A percentile compares a stretch with the other conserved stretches of the same genome.
Evolutionary conservation across 2,329 filamentous ascomycete species (phyloP).

Genomic region (Dothideomycetidae sp.): DNA sequence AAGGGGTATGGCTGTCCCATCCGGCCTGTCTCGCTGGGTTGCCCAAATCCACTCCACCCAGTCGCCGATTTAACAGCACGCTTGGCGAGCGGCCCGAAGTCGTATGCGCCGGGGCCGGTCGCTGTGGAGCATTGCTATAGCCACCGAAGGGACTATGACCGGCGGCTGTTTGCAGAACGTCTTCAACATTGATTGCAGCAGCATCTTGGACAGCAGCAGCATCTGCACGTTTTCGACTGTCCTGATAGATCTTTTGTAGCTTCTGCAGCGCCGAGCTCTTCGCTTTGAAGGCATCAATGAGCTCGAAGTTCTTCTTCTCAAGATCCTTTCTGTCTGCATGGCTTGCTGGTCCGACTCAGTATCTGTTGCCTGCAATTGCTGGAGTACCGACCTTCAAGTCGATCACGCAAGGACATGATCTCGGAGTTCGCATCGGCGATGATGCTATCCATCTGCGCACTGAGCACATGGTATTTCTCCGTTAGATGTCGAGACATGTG

Average conservation of each 20-base stretch:
- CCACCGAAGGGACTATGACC: neutral
- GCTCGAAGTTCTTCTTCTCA: constrained; percentile 56
- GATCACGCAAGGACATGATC: constrained; percentile 51
- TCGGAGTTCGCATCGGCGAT: constrained; percentile 63
- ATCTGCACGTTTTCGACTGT: constrained; percentile 18
- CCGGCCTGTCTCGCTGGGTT: neutral
- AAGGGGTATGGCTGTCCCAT: constrained; percentile 15
- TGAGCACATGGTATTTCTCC: constrained; percentile 55
- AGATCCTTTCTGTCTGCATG: constrained; percentile 48
- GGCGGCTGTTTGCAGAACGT: constrained; percentile 25
- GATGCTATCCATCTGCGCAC: constrained; percentile 54
- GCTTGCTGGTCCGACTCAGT: constrained; percentile 31
- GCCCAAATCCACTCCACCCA: neutral
- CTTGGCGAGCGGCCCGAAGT: constrained; percentile 5
- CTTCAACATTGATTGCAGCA: constrained; percentile 38
- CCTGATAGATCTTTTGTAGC: constrained; percentile 37
- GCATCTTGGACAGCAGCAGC: constrained; percentile 33
- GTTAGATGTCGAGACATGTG: constrained; percentile 55
- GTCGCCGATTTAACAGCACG: constrained; percentile 4
- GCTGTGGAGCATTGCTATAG: constrained; percentile 4
- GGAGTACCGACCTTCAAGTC: constrained; percentile 41
- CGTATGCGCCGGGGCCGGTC: constrained; percentile 2
- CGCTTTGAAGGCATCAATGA: constrained; percentile 51
- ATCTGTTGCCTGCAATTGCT: neutral
- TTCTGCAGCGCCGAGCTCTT: constrained; percentile 57